phyloP scores from a whole-genome alignment of 192 early-diverging fungal species.

The Coemansia sp. region DNA sequence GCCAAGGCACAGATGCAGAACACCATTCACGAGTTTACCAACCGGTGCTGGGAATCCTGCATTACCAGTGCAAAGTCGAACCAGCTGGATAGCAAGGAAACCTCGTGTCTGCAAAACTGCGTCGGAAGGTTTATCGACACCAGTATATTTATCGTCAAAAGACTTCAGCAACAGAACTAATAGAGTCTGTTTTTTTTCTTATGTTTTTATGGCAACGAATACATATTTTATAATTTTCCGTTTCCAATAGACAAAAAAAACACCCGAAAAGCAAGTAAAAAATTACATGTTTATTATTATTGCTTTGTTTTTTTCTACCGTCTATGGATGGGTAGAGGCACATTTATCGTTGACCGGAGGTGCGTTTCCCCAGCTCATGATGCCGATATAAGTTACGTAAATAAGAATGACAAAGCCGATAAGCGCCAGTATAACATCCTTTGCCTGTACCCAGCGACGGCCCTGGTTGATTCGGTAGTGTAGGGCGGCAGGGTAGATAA shows the following conservation, averaged over 20 bases:
- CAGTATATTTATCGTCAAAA: constrained; percentile 59
- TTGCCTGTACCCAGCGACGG: constrained; percentile 44
- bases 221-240: too few relatives aligned
- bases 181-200: background rate
- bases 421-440: constrained; percentile 60
- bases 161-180: constrained; percentile 44
- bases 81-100: constrained; percentile 55
- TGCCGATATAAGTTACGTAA: constrained; percentile 71
- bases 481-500: constrained; percentile 85
- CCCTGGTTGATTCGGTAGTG: constrained; percentile 63
- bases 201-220: too few relatives aligned
- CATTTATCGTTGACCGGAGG: constrained; percentile 27
- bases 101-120: constrained; percentile 66
- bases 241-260: too few relatives aligned
- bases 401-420: constrained; percentile 72
- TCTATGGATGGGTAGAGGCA: constrained; percentile 11
- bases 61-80: constrained; percentile 52
- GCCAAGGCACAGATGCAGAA: constrained; percentile 59
- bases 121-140: constrained; percentile 69
- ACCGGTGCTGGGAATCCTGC: constrained; percentile 71
- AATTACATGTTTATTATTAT: too few relatives aligned
- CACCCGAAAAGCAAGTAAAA: too few relatives aligned
- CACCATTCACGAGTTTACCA: constrained; percentile 61
- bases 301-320: background rate
- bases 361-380: constrained; percentile 44